Base-by-base conservation (phyloP, 2,329 filamentous ascomycete genomes). In the Pseudogymnoascus sp. region DNA sequence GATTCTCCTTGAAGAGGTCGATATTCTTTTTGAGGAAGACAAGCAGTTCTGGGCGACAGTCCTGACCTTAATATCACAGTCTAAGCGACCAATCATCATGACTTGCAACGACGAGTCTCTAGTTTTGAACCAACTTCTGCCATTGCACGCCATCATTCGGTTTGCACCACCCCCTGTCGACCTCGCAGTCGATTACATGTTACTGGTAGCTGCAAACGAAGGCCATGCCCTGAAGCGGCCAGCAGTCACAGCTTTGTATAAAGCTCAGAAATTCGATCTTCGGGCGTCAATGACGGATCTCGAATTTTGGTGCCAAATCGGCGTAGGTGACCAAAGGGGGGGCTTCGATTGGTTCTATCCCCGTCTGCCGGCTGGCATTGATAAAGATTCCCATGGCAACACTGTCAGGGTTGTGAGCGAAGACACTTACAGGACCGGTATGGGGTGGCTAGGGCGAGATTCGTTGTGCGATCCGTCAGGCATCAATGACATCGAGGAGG, bases 261-360 rank as follows among this genome's bases (percentile, higher is more conserved):
- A 82, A 61, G 84, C 84, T 12, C 88, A 89, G 61, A 73, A 81
- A 2, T 76, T 81, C 28, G 94, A 99, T 72, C 77, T 99, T 11
- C 86, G 94, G 62, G 91, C 88, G 22, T 87, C 88, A 2, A 84
- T 99, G 58, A 86, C 83, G 62, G 92, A 97, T 65, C 81, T 99
- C 28, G 88, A 96, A 72, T 94, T 95, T 72, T 99, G 93, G 93
- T 99, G 95, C 72, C 94, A 99, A 73, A 92, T 97, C 75, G 91
- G 89, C 0, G 85, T 99, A 8, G 95, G 94, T 4, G 94, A 96
- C 72, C 80, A 85, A n/a, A 89, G 89, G 68, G 89, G 90, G 19
- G 93, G 94, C 0, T 83, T 96, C 49, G 90, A 93, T 69, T 99
- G 95, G 93, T 90, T 96, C 69, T 86, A 89, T 68, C 84, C 88